A percentile compares a stretch with the other conserved stretches of the same genome.
These are phyloP conservation scores for Salix suchowensis DNA, from an alignment of 345 rosid genomes.

Conservation along the genomic window DNA sequence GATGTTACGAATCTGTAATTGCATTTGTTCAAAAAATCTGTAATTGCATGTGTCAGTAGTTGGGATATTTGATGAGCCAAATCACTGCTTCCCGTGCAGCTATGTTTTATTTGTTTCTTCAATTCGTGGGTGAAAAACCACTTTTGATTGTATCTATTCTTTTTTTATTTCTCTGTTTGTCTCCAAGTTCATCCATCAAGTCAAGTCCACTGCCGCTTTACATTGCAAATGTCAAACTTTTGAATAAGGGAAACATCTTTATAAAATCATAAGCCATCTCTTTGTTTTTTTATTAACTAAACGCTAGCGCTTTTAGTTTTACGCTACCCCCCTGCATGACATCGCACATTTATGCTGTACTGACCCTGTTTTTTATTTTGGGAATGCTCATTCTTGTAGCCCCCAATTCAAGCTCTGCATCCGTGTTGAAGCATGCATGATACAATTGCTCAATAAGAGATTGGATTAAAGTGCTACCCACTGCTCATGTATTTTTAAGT, in stretches of 20 bases:
- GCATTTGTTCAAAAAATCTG: too few relatives aligned
- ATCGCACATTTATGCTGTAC: neutral
- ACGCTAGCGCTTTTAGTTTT: neutral
- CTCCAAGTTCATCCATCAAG: neutral
- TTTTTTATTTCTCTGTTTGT: neutral
- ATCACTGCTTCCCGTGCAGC: neutral
- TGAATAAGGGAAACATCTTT: neutral
- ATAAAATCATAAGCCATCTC: neutral
- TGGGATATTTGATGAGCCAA: neutral
- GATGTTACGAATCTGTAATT: too few relatives aligned
- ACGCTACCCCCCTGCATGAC: neutral
- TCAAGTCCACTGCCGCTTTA: too few relatives aligned
- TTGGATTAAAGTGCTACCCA: neutral
- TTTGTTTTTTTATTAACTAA: neutral
- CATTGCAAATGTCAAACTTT: too few relatives aligned
- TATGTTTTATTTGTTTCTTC: neutral
- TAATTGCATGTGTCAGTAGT: neutral
- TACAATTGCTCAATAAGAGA: neutral
- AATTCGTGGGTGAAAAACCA: neutral
- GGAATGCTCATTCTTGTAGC: neutral
- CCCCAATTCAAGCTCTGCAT: neutral
- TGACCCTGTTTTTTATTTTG: neutral
- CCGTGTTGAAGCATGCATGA: neutral
- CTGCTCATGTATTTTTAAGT: neutral
- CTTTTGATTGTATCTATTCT: neutral